Percentiles rank a stretch among this genome's conserved stretches.
These are phyloP conservation scores for Botrytis squamosa DNA, from an alignment of 2,329 filamentous ascomycete species.

Conservation along the genomic window DNA sequence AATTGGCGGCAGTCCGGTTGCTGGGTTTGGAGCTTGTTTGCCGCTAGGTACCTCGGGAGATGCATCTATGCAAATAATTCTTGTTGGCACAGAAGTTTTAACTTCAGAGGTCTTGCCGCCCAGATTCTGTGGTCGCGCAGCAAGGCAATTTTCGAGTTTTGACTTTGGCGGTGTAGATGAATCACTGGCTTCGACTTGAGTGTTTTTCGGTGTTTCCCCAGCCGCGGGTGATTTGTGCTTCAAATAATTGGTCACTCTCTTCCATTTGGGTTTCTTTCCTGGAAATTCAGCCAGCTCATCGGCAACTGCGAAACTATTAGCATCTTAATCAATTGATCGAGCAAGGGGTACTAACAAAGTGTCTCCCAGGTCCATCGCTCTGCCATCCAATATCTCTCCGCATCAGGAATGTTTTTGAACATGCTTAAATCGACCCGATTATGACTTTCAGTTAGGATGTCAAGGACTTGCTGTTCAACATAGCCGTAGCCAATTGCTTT, in stretches of 20 bases:
- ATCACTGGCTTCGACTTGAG: background rate
- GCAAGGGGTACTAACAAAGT: background rate
- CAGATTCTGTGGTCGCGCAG: background rate
- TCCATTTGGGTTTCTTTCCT: background rate
- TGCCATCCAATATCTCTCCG: background rate
- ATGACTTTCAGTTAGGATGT: background rate
- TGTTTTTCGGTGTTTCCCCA: background rate
- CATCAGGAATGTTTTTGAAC: background rate
- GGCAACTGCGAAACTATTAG: background rate
- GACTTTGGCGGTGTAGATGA: background rate
- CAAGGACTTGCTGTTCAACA: background rate
- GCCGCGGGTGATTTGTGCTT: background rate
- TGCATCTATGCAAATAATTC: background rate
- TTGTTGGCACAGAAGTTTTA: no score
- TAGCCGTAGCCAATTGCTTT: constrained; percentile 2
- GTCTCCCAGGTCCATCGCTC: constrained; percentile 1
- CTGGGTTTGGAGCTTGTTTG: background rate
- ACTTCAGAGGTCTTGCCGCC: background rate
- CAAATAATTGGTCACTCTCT: background rate
- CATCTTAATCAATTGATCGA: background rate
- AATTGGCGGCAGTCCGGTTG: background rate
- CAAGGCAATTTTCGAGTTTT: background rate
- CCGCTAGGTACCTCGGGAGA: background rate
- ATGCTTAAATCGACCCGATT: background rate
- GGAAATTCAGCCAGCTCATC: background rate